Evolutionary conservation across 352 stramenopile species (phyloP).

Genomic region (Pythium brachiatum): DNA sequence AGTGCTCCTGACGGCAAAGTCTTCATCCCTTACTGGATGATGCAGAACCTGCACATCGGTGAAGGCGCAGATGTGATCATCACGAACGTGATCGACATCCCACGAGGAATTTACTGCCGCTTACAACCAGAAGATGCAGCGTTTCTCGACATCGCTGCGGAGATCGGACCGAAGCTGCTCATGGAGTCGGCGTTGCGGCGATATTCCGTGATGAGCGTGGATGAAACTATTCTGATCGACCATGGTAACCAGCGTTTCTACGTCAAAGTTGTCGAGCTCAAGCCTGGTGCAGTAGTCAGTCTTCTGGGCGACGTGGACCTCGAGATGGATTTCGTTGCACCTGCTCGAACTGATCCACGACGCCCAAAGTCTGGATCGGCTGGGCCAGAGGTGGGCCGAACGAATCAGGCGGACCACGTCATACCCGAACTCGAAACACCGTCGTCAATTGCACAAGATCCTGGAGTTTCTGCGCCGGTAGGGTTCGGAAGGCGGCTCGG

Average conservation of each 20-base stretch:
- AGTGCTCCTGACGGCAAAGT: slow-evolving; percentile 47
- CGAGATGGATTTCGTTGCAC: slow-evolving; percentile 51
- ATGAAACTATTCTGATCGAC: slow-evolving; percentile 55
- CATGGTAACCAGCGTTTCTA: slow-evolving; percentile 43
- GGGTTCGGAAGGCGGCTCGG: slow-evolving; percentile 12
- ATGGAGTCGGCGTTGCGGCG: slow-evolving; percentile 56
- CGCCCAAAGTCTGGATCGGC: slow-evolving; percentile 18
- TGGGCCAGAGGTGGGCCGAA: neutral
- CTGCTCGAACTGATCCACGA: slow-evolving; percentile 26
- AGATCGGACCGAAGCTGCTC: slow-evolving; percentile 59
- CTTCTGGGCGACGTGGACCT: slow-evolving; percentile 68
- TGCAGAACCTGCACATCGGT: slow-evolving; percentile 47
- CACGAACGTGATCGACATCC: slow-evolving; percentile 32
- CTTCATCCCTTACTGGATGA: slow-evolving; percentile 70
- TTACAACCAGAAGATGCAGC: slow-evolving; percentile 42
- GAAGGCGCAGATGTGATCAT: slow-evolving; percentile 43
- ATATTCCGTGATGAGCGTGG: slow-evolving; percentile 53
- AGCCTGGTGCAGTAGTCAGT: slow-evolving; percentile 41
- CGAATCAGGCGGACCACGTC: neutral
- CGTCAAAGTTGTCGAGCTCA: slow-evolving; percentile 50
- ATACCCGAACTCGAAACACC: neutral
- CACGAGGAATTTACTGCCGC: slow-evolving; percentile 49
- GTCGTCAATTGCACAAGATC: neutral
- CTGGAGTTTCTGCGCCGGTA: neutral
- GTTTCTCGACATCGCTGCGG: slow-evolving; percentile 52